These are phyloP conservation scores for Penicillium coffeae DNA, from an alignment of 495 filamentous ascomycete genomes.

Conservation along the genomic window DNA sequence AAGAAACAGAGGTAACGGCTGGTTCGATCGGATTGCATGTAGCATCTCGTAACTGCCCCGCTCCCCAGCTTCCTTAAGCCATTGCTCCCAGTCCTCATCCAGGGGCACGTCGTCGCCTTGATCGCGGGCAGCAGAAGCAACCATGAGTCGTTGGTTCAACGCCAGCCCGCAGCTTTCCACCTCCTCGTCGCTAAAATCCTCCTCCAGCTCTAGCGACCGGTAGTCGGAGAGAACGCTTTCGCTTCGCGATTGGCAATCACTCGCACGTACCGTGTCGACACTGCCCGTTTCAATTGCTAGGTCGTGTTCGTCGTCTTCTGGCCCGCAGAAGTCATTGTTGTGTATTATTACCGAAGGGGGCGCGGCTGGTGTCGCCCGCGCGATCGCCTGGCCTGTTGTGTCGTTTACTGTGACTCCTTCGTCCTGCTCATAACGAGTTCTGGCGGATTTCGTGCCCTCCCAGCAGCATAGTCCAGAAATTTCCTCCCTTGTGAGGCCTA, in stretches of 20 bases:
- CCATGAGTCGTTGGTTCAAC: slow-evolving; percentile 69
- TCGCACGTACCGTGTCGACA: slow-evolving; percentile 25
- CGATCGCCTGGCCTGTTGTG: slow-evolving; percentile 70
- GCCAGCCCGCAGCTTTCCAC: slow-evolving; percentile 68
- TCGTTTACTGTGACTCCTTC: slow-evolving; percentile 68
- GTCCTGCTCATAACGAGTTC: slow-evolving; percentile 78
- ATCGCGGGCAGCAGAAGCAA: slow-evolving; percentile 62
- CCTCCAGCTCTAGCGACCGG: slow-evolving; percentile 38
- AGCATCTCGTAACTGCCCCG: slow-evolving; percentile 42
- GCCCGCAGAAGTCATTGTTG: slow-evolving; percentile 28
- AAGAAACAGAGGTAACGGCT: slow-evolving; percentile 21
- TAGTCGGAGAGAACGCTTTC: slow-evolving; percentile 22
- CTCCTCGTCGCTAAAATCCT: slow-evolving; percentile 64
- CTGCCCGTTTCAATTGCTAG: slow-evolving; percentile 22
- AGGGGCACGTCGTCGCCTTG: slow-evolving; percentile 59
- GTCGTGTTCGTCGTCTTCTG: slow-evolving; percentile 31
- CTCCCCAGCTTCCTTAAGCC: slow-evolving; percentile 77
- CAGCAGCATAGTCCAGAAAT: slow-evolving; percentile 79
- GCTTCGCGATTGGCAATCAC: slow-evolving; percentile 10
- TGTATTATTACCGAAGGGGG: slow-evolving; percentile 24
- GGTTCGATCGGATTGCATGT: slow-evolving; percentile 38
- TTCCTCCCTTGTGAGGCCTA: slow-evolving; percentile 71
- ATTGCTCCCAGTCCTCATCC: slow-evolving; percentile 82
- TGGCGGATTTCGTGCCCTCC: slow-evolving; percentile 91
- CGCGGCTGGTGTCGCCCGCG: slow-evolving; percentile 30